These are phyloP conservation scores for Teunomyces lycoperdinae DNA, from an alignment of 805 yeast species.

Conservation along the genomic window DNA sequence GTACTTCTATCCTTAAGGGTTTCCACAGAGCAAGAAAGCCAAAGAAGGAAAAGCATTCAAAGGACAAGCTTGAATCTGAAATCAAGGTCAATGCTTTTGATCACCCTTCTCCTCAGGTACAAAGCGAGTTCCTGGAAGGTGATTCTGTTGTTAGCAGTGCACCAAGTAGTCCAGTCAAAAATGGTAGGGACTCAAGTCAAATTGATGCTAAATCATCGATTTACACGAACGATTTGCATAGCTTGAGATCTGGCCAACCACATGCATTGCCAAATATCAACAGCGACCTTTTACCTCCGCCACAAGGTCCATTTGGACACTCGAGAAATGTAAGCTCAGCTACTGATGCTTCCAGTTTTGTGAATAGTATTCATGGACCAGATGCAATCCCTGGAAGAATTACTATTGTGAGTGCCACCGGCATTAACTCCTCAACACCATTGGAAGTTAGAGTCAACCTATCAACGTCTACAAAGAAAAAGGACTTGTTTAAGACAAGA, in stretches of 20 bases:
- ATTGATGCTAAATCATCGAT: conserved; percentile 11
- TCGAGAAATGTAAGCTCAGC: conserved; percentile 19
- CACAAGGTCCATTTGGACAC: conserved; percentile 32
- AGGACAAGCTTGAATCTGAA: not conserved
- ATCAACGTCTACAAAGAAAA: conserved; percentile 45
- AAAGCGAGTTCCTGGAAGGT: conserved; percentile 1
- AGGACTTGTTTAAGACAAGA: conserved; percentile 66
- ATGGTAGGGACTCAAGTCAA: conserved; percentile 4
- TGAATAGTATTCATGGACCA: conserved; percentile 32
- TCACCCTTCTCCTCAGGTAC: conserved; percentile 2
- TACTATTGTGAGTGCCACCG: conserved; percentile 47
- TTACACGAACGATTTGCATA: conserved; percentile 31
- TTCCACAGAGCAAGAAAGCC: conserved; percentile 22
- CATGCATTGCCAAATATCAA: conserved; percentile 32
- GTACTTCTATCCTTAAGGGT: conserved; percentile 41
- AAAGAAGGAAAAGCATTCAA: conserved; percentile 5
- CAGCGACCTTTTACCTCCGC: conserved; percentile 35
- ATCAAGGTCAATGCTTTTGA: not conserved
- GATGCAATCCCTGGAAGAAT: conserved; percentile 53
- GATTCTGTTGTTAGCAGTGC: conserved; percentile 1
- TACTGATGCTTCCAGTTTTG: conserved; percentile 35
- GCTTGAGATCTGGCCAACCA: conserved; percentile 32
- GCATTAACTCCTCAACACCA: conserved; percentile 28
- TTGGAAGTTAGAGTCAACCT: conserved; percentile 55
- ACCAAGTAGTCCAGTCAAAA: not conserved